Base-by-base conservation (phyloP, 164 flowering plant genomes). In the Vitis labrusca region DNA sequence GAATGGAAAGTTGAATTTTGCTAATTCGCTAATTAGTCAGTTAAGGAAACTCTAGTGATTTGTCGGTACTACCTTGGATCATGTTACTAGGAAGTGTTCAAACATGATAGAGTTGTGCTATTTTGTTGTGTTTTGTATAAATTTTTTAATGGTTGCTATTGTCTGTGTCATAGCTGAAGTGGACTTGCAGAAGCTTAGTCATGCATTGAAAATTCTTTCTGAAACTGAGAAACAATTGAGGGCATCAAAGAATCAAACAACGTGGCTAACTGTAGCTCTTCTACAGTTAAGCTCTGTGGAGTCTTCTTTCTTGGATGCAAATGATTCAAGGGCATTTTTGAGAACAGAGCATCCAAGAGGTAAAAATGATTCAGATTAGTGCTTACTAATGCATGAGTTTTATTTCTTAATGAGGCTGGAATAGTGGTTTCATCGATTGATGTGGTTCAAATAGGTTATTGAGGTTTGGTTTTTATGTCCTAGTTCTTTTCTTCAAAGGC, bases 251-350 rank as follows among this genome's bases (percentile, higher is more conserved):
- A 87, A 88, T 71, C 98, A 91, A 76, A 84, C 85, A 9, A 95
- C 98, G 9, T 95, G 99, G 99, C 94, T 95, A 14, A 95, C 94
- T 32, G 99, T 82, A 52, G 97, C 98, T 37, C 91, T 95, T 14
- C 76, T 95, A 62, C 99, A 95, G 80, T 82, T 95, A 17, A 85
- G 91, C 76, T 80, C 88, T 49, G 66, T 69, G 37, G 92, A 86
- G 27, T 71, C 79, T 51, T 75, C 82, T 58, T 64, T 71, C 59
- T 10, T 68, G n/a, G 88, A 87, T 62, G 69, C 70, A n/a, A 81
- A 73, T 74, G 85, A 83, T 67, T 59, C 84, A 55, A 83, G 78
- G 69, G 55, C 61, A 51, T 77, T 79, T 69, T 57, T 73, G 56
- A 73, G 70, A 69, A 30, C 78, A 54, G 73, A 68, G 16, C 64